These are phyloP conservation scores for Macrolepiota fuliginosa DNA, from an alignment of 768 basidiomycete species.

Conservation along the genomic window DNA sequence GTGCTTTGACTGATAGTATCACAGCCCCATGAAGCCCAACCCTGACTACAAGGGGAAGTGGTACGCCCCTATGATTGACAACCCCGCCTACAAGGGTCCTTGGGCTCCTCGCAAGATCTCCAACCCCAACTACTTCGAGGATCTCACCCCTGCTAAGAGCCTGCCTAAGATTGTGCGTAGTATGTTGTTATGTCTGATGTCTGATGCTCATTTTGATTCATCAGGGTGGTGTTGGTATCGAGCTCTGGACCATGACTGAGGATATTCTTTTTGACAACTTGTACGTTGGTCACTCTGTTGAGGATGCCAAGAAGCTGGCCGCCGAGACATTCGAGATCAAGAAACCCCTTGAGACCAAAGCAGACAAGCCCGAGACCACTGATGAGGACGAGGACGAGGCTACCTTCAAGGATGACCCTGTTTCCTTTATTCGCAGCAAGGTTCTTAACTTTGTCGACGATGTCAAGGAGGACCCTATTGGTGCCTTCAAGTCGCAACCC, in stretches of 20 bases:
- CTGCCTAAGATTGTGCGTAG: slow-evolving; percentile 78
- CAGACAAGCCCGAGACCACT: slow-evolving; percentile 51
- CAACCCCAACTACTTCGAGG: slow-evolving; percentile 92
- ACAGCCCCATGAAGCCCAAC: slow-evolving; percentile 83
- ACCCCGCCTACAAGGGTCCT: slow-evolving; percentile 95
- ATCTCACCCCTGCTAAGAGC: slow-evolving; percentile 74
- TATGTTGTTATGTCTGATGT: neutral
- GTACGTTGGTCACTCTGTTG: slow-evolving; percentile 87
- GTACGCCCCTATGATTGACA: slow-evolving; percentile 92
- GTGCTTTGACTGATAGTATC: slow-evolving; percentile 5
- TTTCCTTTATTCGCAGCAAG: slow-evolving; percentile 77
- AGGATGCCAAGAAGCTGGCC: slow-evolving; percentile 82
- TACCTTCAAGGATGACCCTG: slow-evolving; percentile 68
- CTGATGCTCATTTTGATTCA: slow-evolving; percentile 9
- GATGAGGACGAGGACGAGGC: slow-evolving; percentile 47
- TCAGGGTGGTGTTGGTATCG: slow-evolving; percentile 92
- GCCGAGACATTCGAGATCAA: slow-evolving; percentile 90
- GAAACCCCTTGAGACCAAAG: slow-evolving; percentile 73
- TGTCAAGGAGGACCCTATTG: slow-evolving; percentile 71
- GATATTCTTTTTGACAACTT: slow-evolving; percentile 93
- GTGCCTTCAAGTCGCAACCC: slow-evolving; percentile 85
- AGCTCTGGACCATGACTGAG: slow-evolving; percentile 99
- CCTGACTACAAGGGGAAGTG: slow-evolving; percentile 98
- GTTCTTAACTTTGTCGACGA: slow-evolving; percentile 78
- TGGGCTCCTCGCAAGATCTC: slow-evolving; percentile 91